A percentile compares a stretch with the other conserved stretches of the same genome.
Conservation (phyloP, 73 alveolate genomes). For the Paramecium sonneborni region DNA sequence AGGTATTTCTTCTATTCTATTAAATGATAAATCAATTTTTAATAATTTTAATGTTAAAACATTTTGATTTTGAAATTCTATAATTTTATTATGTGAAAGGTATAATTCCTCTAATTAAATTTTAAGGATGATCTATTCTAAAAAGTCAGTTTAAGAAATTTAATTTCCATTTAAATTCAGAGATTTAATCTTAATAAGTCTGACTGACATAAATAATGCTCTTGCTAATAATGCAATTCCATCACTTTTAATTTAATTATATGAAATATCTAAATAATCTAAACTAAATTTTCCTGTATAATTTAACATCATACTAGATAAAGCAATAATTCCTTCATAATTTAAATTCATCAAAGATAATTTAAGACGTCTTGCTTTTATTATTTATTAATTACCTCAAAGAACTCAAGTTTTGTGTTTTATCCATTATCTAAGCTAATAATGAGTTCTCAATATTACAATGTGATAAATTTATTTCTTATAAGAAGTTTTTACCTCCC, state of each 20-base stretch:
- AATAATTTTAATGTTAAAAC: neutral
- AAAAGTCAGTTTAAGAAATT: neutral
- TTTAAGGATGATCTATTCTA: conserved; percentile 16
- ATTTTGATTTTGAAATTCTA: neutral
- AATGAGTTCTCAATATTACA: conserved; percentile 23
- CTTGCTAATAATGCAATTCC: neutral
- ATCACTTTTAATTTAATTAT: neutral
- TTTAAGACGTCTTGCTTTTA: neutral
- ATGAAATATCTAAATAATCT: conserved; percentile 7
- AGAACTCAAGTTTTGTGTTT: neutral
- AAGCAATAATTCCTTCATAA: neutral
- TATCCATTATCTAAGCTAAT: neutral
- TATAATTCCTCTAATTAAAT: neutral
- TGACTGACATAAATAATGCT: conserved; percentile 7
- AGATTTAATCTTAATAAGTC: neutral
- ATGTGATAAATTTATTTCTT: conserved; percentile 19
- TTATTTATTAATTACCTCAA: neutral
- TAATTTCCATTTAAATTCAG: neutral
- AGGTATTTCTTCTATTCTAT: conserved; percentile 12
- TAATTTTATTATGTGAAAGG: neutral
- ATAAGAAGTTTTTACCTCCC: neutral
- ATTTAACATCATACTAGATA: neutral
- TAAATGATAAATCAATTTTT: neutral
- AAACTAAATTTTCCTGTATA: conserved; percentile 13
- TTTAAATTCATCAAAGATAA: conserved; percentile 8